Evolutionary conservation across 352 stramenopile species (phyloP), one percentile per base, ranked within the genome.

Genomic region (Thraustotheca clavata): DNA sequence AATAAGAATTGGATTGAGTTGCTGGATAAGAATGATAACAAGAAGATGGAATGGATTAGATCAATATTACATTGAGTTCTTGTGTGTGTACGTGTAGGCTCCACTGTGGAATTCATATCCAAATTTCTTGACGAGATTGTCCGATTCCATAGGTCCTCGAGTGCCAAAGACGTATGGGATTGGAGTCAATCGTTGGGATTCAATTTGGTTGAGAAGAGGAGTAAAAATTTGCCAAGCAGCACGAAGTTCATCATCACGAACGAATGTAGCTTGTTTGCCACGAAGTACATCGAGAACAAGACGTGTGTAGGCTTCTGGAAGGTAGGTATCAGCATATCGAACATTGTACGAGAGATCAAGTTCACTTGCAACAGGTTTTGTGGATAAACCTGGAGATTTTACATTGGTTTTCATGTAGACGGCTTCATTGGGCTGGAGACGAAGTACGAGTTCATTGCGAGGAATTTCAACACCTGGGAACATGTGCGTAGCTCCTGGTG

Each of bases 141-240:
- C 89, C 59, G 85, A 94, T 62, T 97, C 86, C 62, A 80, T 78
- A 29, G 96, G 97, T 3, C 97, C 97, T 24, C 88, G 85, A 31
- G 89, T 96, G 67, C 96, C 96, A 55, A 94, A 95, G 41, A 82
- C 72, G 75, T 99, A 99, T 27, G 79, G 74, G 47, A 95, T 63
- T n/a, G 96, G 94, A 59, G 83, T 77, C 24, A 97, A 75, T 67
- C 94, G 94, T 69, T 96, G 78, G 48, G 57, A 54, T 60, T 99
- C 96, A 67, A 99, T 98, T 69, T 91, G 71, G 61, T 99, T 77
- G n/a, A 99, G 79, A 36, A 99, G 72, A 24, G 96, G 96, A 40
- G 96, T 98, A 71, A 99, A 99, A 54, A 99, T 98, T 71, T 97
- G 90, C 96, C 97, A 99, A 46, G 91, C 85, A 5, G 90, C 83